Conservation (phyloP, 2,329 filamentous ascomycete genomes). For the Botrytis porri region DNA sequence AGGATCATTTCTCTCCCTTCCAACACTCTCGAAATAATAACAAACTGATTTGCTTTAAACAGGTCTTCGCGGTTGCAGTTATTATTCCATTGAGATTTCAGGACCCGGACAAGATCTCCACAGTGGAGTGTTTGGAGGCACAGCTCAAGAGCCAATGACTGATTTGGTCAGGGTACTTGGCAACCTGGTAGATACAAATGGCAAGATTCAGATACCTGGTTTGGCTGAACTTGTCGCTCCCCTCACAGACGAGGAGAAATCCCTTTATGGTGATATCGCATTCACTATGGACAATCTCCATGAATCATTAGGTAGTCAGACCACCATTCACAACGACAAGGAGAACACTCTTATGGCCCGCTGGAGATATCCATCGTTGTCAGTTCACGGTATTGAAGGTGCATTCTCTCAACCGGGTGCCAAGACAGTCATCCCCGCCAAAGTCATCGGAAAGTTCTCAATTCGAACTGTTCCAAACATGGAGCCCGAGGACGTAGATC, state of each 20-base stretch:
- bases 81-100: constrained; percentile 88
- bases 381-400: constrained; percentile 90
- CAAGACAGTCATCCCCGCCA: constrained; percentile 98
- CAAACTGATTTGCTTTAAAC: not conserved
- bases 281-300: constrained; percentile 97
- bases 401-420: constrained; percentile 90
- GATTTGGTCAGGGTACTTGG: constrained; percentile 81
- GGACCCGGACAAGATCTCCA: constrained; percentile 93
- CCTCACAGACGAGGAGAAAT: constrained; percentile 79
- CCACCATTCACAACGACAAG: constrained; percentile 83
- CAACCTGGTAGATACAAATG: constrained; percentile 81
- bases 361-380: constrained; percentile 93
- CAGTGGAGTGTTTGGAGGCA: constrained; percentile 94
- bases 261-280: constrained; percentile 82
- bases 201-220: constrained; percentile 92
- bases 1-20: not conserved
- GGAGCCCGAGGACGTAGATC: constrained; percentile 87
- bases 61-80: constrained; percentile 90
- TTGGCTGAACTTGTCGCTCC: constrained; percentile 91
- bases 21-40: not conserved
- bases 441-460: constrained; percentile 97
- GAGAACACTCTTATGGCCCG: constrained; percentile 91
- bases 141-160: constrained; percentile 97
- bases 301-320: constrained; percentile 85
- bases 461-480: constrained; percentile 97